Base-by-base conservation (phyloP, 495 filamentous ascomycete species). In the Thermochaetoides thermophila region DNA sequence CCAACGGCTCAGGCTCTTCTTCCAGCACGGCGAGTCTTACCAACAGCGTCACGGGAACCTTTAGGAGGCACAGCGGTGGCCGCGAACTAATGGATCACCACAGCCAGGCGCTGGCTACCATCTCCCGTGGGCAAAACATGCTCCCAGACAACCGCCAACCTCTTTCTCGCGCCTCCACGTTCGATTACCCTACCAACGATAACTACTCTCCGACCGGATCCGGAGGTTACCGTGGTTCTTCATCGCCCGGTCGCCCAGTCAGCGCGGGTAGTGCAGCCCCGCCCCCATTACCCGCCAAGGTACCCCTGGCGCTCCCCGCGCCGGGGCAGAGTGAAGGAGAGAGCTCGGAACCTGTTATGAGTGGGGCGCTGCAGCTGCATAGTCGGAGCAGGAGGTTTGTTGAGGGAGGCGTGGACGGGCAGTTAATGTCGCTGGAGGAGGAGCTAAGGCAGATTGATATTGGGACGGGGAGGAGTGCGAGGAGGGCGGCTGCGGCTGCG, bases 371-470 rank as follows among this genome's bases (percentile, higher is more conserved):
- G 45, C 59, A 54, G 41, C 18, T 54, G 16, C 50, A 54, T 31
- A 52, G 48, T 10, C 49, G 50, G 16, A 54, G 50, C 15, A 20
- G 22, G 5, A 35, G 13, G 26, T 9, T 4, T n/a, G 19, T 16
- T 2, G 19, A 13, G 6, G 38, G 21, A 7, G 30, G 27, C n/a
- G 37, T 36, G 19, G 39, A n/a, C 21, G 42, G 21, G 25, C 32
- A 3, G 24, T 58, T 55, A 55, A 51, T 73, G 49, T 54, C 80
- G 7, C 55, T 93, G 34, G 78, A 82, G 48, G 70, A 83, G 35
- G 84, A 93, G 56, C 65, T 94, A 55, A 73, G 69, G 39, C 71
- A 64, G 18, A 92, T 94, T 42, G 81, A 94, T 56, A 79, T 94
- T 38, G 84, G 83, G 16, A 56, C 56, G n/a, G 68, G 66, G 3